Evolutionary conservation across 2,329 filamentous ascomycete genomes (phyloP).

Genomic region (Periconia digitata): DNA sequence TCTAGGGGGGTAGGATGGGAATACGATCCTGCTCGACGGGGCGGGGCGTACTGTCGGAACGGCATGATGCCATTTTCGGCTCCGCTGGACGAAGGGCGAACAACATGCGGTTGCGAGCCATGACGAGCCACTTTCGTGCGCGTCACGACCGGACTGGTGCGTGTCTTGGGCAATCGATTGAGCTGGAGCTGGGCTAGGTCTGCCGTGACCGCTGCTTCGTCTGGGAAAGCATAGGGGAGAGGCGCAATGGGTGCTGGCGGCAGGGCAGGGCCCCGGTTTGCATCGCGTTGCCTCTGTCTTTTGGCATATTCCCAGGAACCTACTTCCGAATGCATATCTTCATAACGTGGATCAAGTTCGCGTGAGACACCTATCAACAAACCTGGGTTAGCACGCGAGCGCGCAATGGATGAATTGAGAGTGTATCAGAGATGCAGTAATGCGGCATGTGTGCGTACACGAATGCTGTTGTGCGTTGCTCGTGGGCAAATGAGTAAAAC

Average conservation of each 20-base stretch:
- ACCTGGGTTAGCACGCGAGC: conserved; percentile 23
- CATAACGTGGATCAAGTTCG: conserved; percentile 31
- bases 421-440: neutral
- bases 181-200: conserved; percentile 32
- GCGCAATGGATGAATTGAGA: conserved; percentile 1
- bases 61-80: conserved; percentile 30
- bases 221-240: conserved; percentile 31
- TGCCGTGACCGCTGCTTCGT: conserved; percentile 25
- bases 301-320: conserved; percentile 35
- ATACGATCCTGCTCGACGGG: conserved; percentile 37
- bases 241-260: conserved; percentile 21
- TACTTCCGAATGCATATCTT: conserved; percentile 40
- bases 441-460: neutral
- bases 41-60: conserved; percentile 23
- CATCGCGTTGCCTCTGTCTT: conserved; percentile 32
- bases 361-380: conserved; percentile 19
- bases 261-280: conserved; percentile 25
- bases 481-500: too few relatives aligned
- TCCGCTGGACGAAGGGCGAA: conserved; percentile 36
- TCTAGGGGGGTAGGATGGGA: conserved; percentile 41
- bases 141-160: conserved; percentile 36
- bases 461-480: neutral
- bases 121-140: conserved; percentile 40
- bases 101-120: conserved; percentile 35
- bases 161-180: conserved; percentile 28